A percentile compares a stretch with the other conserved stretches of the same genome.
Conservation (phyloP, 176 grass and related monocot species). For the Oryza longistaminata region DNA sequence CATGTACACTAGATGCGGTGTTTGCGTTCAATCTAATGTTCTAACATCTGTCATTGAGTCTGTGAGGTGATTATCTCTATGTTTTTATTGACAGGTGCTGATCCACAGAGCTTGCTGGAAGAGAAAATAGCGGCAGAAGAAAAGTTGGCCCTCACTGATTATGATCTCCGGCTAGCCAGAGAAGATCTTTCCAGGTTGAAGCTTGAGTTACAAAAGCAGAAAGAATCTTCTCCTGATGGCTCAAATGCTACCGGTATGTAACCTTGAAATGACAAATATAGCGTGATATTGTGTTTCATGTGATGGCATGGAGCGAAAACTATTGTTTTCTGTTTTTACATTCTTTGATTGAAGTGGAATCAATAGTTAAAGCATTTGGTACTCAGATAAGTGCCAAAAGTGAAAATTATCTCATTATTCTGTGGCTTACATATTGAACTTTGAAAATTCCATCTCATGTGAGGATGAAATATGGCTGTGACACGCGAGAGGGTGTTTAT, state of each 20-base stretch:
- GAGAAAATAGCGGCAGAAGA: slow-evolving; percentile 78
- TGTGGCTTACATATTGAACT: neutral
- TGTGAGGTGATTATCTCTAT: slow-evolving; percentile 13
- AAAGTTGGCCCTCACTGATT: slow-evolving; percentile 73
- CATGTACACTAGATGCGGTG: neutral
- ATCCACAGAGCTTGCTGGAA: slow-evolving; percentile 93
- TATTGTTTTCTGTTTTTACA: neutral
- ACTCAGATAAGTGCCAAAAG: neutral
- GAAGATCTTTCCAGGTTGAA: slow-evolving; percentile 81
- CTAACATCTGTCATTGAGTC: neutral
- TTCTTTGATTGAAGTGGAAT: neutral
- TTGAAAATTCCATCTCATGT: neutral
- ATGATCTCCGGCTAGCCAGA: slow-evolving; percentile 88
- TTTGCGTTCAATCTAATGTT: neutral
- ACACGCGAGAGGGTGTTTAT: neutral
- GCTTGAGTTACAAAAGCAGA: slow-evolving; percentile 75
- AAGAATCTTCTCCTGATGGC: slow-evolving; percentile 54
- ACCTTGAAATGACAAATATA: slow-evolving; percentile 27
- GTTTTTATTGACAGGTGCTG: slow-evolving; percentile 61
- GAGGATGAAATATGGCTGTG: neutral
- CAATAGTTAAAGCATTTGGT: neutral
- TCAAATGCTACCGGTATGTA: slow-evolving; percentile 49
- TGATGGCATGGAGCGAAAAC: neutral
- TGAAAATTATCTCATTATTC: neutral
- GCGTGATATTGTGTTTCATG: slow-evolving; percentile 22